These are phyloP conservation scores for Rhizopus stolonifer DNA, from an alignment of 371 early-diverging fungal species.

Conservation along the genomic window DNA sequence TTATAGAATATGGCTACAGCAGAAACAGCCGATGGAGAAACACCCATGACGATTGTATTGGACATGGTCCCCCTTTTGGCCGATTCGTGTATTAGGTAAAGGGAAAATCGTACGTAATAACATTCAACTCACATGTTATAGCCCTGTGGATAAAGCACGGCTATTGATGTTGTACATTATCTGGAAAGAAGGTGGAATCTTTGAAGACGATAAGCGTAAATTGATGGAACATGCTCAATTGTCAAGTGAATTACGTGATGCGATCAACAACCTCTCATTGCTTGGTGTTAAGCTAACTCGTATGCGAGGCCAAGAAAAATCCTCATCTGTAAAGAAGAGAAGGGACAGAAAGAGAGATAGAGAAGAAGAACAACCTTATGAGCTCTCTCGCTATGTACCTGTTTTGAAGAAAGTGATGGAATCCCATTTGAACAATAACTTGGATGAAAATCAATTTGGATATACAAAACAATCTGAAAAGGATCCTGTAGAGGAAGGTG, in stretches of 20 bases:
- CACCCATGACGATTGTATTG: conserved; percentile 74
- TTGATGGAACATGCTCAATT: conserved; percentile 77
- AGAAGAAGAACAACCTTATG: conserved; percentile 52
- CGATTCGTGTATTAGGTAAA: conserved; percentile 56
- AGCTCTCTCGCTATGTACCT: conserved; percentile 70
- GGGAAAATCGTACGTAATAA: not conserved
- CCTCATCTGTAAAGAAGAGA: conserved; percentile 30
- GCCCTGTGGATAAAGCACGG: conserved; percentile 80
- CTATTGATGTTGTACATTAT: conserved; percentile 86
- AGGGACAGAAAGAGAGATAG: conserved; percentile 27
- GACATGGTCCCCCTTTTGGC: conserved; percentile 89
- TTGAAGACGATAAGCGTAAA: conserved; percentile 70
- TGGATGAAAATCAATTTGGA: conserved; percentile 57
- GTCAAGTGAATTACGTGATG: conserved; percentile 62
- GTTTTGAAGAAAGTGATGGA: conserved; percentile 55
- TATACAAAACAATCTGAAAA: conserved; percentile 55
- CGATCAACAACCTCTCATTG: conserved; percentile 71
- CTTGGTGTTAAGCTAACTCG: conserved; percentile 62
- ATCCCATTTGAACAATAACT: conserved; percentile 52
- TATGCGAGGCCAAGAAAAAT: conserved; percentile 34
- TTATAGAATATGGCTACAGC: conserved; percentile 86
- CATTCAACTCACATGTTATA: conserved; percentile 4
- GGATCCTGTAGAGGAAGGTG: conserved; percentile 41
- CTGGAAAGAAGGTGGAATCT: conserved; percentile 64
- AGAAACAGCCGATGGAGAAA: conserved; percentile 80